Evolutionary conservation across 129 eudicot species (phyloP).

Genomic region (Deinandra increscens): DNA sequence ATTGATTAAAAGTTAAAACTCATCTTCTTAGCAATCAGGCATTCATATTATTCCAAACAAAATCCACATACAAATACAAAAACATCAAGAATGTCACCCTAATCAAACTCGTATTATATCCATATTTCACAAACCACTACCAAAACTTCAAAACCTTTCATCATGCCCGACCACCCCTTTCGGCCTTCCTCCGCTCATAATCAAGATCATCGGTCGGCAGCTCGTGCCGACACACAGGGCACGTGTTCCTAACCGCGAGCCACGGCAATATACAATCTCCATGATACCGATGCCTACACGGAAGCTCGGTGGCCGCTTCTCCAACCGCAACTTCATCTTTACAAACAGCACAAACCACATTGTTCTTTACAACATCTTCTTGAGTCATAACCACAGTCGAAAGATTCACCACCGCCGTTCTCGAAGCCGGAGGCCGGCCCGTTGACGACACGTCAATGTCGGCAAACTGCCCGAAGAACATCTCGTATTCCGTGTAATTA

Average conservation of each 20-base stretch:
- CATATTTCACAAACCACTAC: constrained; percentile 30
- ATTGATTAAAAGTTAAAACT: no score
- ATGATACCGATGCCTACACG: constrained; percentile 66
- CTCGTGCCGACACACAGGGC: constrained; percentile 75
- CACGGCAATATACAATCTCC: constrained; percentile 73
- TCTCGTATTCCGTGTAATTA: constrained; percentile 43
- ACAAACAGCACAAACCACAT: constrained; percentile 60
- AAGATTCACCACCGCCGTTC: constrained; percentile 42
- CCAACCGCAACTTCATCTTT: constrained; percentile 62
- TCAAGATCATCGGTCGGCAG: constrained; percentile 70
- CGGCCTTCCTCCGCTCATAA: constrained; percentile 51
- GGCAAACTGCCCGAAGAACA: constrained; percentile 60
- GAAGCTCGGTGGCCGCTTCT: constrained; percentile 49
- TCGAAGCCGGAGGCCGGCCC: constrained; percentile 70
- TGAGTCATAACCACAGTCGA: constrained; percentile 33
- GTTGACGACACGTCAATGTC: constrained; percentile 36
- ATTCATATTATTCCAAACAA: constrained; percentile 31
- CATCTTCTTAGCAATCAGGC: constrained; percentile 2
- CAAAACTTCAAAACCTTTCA: constrained; percentile 32
- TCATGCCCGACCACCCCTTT: constrained; percentile 30
- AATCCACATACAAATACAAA: constrained; percentile 33
- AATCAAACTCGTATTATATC: constrained; percentile 30
- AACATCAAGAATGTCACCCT: constrained; percentile 28
- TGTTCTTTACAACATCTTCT: constrained; percentile 43
- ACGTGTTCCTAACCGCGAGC: constrained; percentile 67